phyloP scores from a whole-genome alignment of 1,139 yeast species.

The Hemisphaericaspora subhashii region DNA sequence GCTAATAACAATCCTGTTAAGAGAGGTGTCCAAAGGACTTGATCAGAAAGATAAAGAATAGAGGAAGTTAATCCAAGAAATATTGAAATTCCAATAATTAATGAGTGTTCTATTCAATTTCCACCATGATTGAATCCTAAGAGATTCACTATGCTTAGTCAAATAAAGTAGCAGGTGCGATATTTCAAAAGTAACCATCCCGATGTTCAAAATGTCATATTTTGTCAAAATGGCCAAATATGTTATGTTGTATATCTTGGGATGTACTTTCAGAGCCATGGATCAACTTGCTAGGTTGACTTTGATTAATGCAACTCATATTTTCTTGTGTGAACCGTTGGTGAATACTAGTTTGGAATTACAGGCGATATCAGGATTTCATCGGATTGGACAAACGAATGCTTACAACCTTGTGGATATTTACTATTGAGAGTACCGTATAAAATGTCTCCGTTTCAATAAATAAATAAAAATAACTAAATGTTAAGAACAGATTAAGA shows the following conservation, averaged over 20 bases:
- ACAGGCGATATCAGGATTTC: conserved; percentile 90
- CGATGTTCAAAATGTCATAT: conserved; percentile 73
- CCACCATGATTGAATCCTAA: too few species aligned
- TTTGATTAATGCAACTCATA: conserved; percentile 86
- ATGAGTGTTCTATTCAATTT: too few species aligned
- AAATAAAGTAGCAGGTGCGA: conserved; percentile 65
- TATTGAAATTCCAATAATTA: too few species aligned
- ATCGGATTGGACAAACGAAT: conserved; percentile 85
- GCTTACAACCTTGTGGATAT: conserved; percentile 88
- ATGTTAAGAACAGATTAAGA: too few species aligned
- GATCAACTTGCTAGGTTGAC: conserved; percentile 87
- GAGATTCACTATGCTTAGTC: too few species aligned
- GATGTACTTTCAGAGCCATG: conserved; percentile 64
- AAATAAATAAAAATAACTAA: too few species aligned
- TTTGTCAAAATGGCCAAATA: conserved; percentile 93
- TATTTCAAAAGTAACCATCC: conserved; percentile 62
- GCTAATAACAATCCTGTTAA: too few species aligned
- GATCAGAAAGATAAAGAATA: too few species aligned
- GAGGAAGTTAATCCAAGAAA: too few species aligned
- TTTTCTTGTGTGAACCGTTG: conserved; percentile 85
- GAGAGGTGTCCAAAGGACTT: too few species aligned
- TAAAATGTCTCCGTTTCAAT: conserved; percentile 80
- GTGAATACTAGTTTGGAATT: conserved; percentile 84
- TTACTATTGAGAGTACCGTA: conserved; percentile 79
- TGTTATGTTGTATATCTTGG: conserved; percentile 65